Evolutionary conservation across 306 rosid species (phyloP).

Genomic region (Herpetospermum pedunculosum): DNA sequence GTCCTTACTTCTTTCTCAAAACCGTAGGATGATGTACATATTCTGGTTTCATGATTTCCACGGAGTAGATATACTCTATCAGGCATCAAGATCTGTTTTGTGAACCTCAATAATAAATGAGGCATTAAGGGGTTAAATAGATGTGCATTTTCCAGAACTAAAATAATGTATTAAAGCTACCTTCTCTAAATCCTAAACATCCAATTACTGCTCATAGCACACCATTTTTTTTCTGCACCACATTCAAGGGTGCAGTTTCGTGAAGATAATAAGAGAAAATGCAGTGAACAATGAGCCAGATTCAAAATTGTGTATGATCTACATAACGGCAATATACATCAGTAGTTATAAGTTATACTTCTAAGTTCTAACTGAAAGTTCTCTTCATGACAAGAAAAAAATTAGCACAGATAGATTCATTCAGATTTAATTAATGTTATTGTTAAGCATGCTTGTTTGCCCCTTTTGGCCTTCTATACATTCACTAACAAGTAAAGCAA

Average conservation of each 20-base stretch:
- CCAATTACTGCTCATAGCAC: neutral
- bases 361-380: neutral
- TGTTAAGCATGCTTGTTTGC: neutral
- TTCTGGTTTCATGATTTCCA: constrained; percentile 73
- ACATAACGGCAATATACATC: neutral
- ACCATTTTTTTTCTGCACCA: neutral
- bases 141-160: neutral
- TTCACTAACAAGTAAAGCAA: neutral
- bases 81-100: constrained; percentile 75
- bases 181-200: constrained; percentile 6
- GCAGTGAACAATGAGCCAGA: neutral
- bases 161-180: neutral
- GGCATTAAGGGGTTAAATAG: neutral
- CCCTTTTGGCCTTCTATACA: neutral
- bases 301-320: neutral
- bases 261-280: neutral
- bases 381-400: neutral
- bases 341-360: neutral
- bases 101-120: neutral
- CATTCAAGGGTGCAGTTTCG: neutral
- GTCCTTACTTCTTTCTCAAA: constrained; percentile 61
- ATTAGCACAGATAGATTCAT: neutral
- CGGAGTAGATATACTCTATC: constrained; percentile 75
- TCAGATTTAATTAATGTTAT: neutral
- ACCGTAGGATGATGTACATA: constrained; percentile 52